Percentiles rank a stretch among this genome's conserved stretches.
Evolutionary conservation across 306 rosid genomes (phyloP).

Genomic region (Cicer pinnatifidum): DNA sequence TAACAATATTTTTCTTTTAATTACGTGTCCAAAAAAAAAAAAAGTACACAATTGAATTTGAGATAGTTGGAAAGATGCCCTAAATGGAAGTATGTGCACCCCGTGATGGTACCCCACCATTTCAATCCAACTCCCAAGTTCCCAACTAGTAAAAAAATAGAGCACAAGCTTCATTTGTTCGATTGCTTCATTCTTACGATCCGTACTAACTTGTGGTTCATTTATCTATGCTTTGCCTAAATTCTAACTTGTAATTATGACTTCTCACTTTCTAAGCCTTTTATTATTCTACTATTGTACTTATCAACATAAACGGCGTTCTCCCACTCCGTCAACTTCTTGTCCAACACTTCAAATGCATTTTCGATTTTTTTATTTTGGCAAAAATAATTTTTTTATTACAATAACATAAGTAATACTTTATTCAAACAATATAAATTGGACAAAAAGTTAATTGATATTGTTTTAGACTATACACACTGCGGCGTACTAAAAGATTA

Average conservation of each 20-base stretch:
- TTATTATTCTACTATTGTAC: neutral
- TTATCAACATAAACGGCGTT: neutral
- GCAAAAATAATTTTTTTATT: too few species aligned
- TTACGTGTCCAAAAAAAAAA: too few species aligned
- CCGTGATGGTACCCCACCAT: neutral
- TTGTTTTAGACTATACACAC: too few species aligned
- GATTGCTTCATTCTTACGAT: conserved; percentile 14
- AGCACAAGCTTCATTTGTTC: neutral
- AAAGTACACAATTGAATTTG: too few species aligned
- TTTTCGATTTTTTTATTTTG: too few species aligned
- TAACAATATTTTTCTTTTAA: too few species aligned
- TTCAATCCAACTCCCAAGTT: neutral
- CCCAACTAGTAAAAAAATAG: neutral
- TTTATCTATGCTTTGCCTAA: conserved; percentile 5
- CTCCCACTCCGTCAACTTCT: neutral
- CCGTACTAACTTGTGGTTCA: conserved; percentile 34
- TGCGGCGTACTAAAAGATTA: too few species aligned
- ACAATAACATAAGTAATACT: too few species aligned
- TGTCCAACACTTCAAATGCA: neutral
- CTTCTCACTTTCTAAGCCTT: neutral
- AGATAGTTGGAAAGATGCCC: too few species aligned
- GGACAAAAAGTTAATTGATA: too few species aligned
- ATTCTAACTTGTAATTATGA: conserved; percentile 30
- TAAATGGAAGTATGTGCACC: neutral
- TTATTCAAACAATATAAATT: too few species aligned